A percentile compares a stretch with the other conserved stretches of the same genome.
Evolutionary conservation across 2,329 filamentous ascomycete species (phyloP).

Genomic region (Paecilomyces dactylethromorphus): DNA sequence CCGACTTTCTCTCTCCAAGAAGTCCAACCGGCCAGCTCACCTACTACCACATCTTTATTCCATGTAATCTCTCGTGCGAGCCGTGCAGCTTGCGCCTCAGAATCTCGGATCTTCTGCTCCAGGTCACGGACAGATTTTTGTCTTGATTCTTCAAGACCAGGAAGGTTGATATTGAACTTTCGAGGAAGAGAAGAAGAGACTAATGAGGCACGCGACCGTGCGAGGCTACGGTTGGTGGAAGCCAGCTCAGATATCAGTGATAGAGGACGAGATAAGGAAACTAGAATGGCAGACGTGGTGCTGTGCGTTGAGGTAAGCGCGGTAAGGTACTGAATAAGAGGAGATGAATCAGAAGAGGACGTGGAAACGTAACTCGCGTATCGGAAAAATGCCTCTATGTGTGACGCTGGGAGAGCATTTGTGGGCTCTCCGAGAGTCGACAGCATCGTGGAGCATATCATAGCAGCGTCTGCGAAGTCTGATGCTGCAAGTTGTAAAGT

Average conservation of each 20-base stretch:
- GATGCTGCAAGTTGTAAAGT: constrained; percentile 59
- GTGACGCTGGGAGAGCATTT: constrained; percentile 60
- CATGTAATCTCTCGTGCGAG: constrained; percentile 79
- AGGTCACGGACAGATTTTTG: constrained; percentile 77
- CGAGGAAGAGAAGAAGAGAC: constrained; percentile 48
- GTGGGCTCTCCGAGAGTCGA: constrained; percentile 43
- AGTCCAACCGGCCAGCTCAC: constrained; percentile 90
- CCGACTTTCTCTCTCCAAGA: constrained; percentile 77
- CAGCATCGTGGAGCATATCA: constrained; percentile 39
- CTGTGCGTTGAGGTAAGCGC: constrained; percentile 73
- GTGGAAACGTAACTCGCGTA: constrained; percentile 61
- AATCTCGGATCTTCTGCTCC: constrained; percentile 68
- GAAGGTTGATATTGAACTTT: constrained; percentile 42
- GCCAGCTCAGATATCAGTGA: constrained; percentile 70
- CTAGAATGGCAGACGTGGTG: constrained; percentile 74
- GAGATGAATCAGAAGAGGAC: constrained; percentile 61
- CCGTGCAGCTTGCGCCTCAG: constrained; percentile 62
- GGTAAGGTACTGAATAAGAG: constrained; percentile 66
- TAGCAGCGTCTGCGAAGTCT: constrained; percentile 38
- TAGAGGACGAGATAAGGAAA: constrained; percentile 70
- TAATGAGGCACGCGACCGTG: constrained; percentile 71
- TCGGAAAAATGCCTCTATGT: constrained; percentile 64
- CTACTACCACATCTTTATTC: constrained; percentile 87
- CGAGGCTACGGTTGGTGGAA: constrained; percentile 66
- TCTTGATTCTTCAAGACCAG: constrained; percentile 72